Base-by-base conservation (phyloP, 169 alveolate species). In the Plasmodium gonderi region DNA sequence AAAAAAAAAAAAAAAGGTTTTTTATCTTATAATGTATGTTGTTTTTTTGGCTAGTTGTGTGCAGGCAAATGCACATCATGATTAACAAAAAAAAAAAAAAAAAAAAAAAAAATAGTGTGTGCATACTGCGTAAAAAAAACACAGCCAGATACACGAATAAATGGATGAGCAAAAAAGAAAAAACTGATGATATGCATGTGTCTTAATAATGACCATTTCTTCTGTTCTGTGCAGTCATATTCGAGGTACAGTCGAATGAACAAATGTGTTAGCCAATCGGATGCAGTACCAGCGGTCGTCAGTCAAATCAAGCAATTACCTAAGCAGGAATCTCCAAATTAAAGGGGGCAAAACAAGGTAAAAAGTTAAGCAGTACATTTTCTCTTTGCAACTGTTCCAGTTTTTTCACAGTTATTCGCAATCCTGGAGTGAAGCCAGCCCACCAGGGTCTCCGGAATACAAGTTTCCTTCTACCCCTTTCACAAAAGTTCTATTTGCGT, bases 1-100 rank as follows among this genome's bases (percentile, higher is more conserved):
- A 60, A 60, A 54, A 54, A 54, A 54, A 17, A 54, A 2, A 54
- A 54, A n/a, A n/a, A 12, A 12, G n/a, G n/a, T 60, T 60, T 1
- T 20, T 60, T 5, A 12, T 36, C 69, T 54, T 7, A 51, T 9
- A n/a, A n/a, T n/a, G n/a, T n/a, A 7, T 60, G 72, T 60, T 60
- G 72, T 36, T 36, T 23, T 60, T 60, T 60, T 60, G 72, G 72
- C 72, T 60, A 60, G 72, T n/a, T 60, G 72, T 60, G 72, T 36
- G 26, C 72, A 60, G 33, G 26, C 38, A 20, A 20, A 17, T 36
- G 26, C 26, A 36, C 26, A 60, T 9, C 38, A 60, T 60, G 38
- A 36, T 60, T 60, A 60, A 54, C 72, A 68, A 36, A 31, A 36
- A 31, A 68, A 68, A 31, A 31, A 68, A 68, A 31, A 11, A 68